A percentile compares a stretch with the other conserved stretches of the same genome.
phyloP scores from a whole-genome alignment of 768 basidiomycete species.

The Amyloporia xantha region DNA sequence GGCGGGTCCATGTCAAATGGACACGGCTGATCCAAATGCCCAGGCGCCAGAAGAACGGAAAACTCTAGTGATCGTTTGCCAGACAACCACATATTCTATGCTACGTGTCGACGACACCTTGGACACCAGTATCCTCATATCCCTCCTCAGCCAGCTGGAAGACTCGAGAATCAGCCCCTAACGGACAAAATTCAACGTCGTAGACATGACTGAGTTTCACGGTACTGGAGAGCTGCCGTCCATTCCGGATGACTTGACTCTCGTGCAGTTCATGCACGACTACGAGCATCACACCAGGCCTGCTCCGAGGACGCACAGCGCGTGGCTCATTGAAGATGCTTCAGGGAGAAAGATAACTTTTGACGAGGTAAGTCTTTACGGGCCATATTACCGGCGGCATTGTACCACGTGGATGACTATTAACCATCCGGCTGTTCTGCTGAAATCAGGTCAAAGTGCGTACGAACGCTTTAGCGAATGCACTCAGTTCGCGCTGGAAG shows the following conservation, averaged over 20 bases:
- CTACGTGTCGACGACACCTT: no score
- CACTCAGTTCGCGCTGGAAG: slow-evolving; percentile 35
- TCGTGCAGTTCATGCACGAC: slow-evolving; percentile 51
- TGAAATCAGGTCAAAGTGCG: slow-evolving; percentile 36
- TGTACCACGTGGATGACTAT: not conserved
- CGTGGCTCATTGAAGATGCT: slow-evolving; percentile 47
- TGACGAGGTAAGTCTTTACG: slow-evolving; percentile 34
- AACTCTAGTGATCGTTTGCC: no score
- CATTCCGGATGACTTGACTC: slow-evolving; percentile 45
- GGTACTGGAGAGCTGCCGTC: slow-evolving; percentile 23
- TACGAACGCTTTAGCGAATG: slow-evolving; percentile 43
- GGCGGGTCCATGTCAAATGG: no score
- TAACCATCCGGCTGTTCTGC: not conserved
- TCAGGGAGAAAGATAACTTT: slow-evolving; percentile 35
- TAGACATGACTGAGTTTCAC: slow-evolving; percentile 19
- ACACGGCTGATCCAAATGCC: no score
- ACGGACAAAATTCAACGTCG: no score
- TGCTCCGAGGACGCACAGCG: slow-evolving; percentile 22
- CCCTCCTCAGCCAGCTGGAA: no score
- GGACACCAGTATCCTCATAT: no score
- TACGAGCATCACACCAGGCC: slow-evolving; percentile 36
- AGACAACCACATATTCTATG: no score
- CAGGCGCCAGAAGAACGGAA: no score
- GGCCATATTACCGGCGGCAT: no score
- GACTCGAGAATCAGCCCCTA: no score